phyloP scores from a whole-genome alignment of 108 stramenopile species.

The Cyclostephanos tholiformis region DNA sequence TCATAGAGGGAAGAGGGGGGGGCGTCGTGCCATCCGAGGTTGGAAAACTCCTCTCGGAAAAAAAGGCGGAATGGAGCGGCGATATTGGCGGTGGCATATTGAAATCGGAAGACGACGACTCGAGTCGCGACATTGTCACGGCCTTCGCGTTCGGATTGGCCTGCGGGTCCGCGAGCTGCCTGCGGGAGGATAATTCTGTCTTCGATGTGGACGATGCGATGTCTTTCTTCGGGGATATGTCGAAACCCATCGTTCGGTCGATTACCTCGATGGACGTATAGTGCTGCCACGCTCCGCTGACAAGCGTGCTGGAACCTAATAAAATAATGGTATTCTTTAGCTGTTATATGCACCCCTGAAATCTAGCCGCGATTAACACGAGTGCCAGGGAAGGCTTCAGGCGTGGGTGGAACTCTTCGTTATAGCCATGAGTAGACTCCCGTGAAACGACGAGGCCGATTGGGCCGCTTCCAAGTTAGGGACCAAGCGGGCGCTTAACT shows the following conservation, averaged over 20 bases:
- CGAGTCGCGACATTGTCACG: conserved; percentile 17
- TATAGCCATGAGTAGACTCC: conserved; percentile 49
- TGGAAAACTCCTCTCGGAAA: conserved; percentile 6
- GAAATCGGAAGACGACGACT: background rate
- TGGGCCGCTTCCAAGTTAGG: conserved; percentile 39
- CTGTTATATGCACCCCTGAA: background rate
- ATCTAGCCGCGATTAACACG: background rate
- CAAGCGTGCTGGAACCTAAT: background rate
- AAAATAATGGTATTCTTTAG: background rate
- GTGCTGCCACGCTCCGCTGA: background rate
- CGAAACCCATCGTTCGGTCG: conserved; percentile 13
- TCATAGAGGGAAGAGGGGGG: no score
- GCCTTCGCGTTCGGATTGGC: conserved; percentile 80
- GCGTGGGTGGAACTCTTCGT: conserved; percentile 21
- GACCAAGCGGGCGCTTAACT: conserved; percentile 70
- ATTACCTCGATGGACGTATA: background rate
- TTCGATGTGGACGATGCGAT: conserved; percentile 62
- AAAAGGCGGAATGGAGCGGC: conserved; percentile 22
- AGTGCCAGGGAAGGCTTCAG: background rate
- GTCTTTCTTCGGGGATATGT: conserved; percentile 51
- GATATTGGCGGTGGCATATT: background rate
- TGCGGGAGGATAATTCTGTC: conserved; percentile 81
- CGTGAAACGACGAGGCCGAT: conserved; percentile 38
- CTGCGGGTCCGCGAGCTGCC: conserved; percentile 82
- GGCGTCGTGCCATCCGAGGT: conserved; percentile 11